Evolutionary conservation across 31 red algal genomes (phyloP), one percentile per base, ranked within the genome.

Genomic region (Bonnemaisonia californica): DNA sequence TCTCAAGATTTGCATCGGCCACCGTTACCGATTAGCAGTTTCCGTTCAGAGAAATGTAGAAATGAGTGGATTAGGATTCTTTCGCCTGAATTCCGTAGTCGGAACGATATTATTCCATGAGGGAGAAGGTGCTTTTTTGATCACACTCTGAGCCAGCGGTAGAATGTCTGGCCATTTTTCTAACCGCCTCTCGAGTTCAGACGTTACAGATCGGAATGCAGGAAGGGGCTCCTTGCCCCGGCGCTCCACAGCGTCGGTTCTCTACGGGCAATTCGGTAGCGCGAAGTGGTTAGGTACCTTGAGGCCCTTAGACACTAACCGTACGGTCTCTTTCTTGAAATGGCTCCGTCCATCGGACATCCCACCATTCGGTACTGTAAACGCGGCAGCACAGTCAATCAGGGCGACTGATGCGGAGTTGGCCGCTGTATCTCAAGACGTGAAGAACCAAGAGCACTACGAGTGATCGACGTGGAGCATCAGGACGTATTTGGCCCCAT

Each of bases 371-470:
- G 54, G 54, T 23, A 65, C 33, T 41, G 3, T 30, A 47, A 80
- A 65, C 22, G 76, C 58, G 9, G 76, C 34, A 31, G 29, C 62
- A 41, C 76, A 80, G n/a, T 76, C 72, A 1, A 76, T 57, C 3
- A 76, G 29, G 7, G 72, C 72, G 1, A 32, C 1, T 2, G 72
- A 35, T 1, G 47, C 47, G 72, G 37, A 47, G 9, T 57, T 54
- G 21, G 72, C 47, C 2, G 47, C 16, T 2, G 72, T 76, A 34
- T 12, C 9, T 2, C n/a, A n/a, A n/a, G n/a, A n/a, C n/a, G n/a
- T n/a, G n/a, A n/a, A n/a, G n/a, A n/a, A n/a, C n/a, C n/a, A n/a
- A n/a, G n/a, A n/a, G n/a, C n/a, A n/a, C n/a, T n/a, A n/a, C n/a
- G n/a, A n/a, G n/a, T n/a, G n/a, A n/a, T n/a, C n/a, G n/a, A n/a